Percentiles rank a stretch among this genome's conserved stretches.
Evolutionary conservation across 225 moss, liverwort and hornwort genomes (phyloP).

Genomic region (Pseudisothecium myosuroides): DNA sequence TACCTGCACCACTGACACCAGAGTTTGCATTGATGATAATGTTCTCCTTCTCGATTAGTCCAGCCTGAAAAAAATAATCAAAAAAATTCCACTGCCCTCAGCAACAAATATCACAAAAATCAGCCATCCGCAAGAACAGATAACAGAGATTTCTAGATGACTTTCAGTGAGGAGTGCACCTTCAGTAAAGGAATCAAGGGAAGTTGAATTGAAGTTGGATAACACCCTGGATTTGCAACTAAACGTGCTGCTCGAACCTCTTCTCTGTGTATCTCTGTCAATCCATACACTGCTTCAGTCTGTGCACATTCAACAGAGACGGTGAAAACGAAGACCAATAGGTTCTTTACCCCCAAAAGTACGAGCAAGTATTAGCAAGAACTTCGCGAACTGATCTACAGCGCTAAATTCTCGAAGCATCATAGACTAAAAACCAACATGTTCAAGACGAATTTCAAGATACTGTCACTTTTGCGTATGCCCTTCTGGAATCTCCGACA

Average conservation of each 20-base stretch:
- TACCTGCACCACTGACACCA: constrained; percentile 92
- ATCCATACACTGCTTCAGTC: constrained; percentile 79
- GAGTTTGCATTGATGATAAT: constrained; percentile 93
- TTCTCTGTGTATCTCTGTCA: constrained; percentile 67
- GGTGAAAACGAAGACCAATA: neutral
- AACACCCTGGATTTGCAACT: constrained; percentile 89
- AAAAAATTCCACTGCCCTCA: neutral
- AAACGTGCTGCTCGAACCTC: constrained; percentile 58
- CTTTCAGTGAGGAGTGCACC: constrained; percentile 8
- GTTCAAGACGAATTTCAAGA: neutral
- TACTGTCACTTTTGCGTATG: neutral
- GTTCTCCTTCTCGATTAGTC: constrained; percentile 56
- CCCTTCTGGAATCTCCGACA: neutral
- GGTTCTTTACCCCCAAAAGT: neutral
- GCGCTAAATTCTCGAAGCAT: neutral
- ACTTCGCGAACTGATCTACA: neutral
- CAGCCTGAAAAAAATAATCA: constrained; percentile 21
- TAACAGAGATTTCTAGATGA: neutral
- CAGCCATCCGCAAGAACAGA: neutral
- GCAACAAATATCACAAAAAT: neutral
- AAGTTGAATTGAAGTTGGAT: constrained; percentile 81
- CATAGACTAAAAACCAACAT: neutral
- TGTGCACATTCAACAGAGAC: constrained; percentile 11
- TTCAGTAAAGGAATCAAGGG: constrained; percentile 70
- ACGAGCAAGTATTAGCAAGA: neutral